These are phyloP conservation scores for Phylloporus sp. DNA, from an alignment of 768 basidiomycete species.

Conservation along the genomic window DNA sequence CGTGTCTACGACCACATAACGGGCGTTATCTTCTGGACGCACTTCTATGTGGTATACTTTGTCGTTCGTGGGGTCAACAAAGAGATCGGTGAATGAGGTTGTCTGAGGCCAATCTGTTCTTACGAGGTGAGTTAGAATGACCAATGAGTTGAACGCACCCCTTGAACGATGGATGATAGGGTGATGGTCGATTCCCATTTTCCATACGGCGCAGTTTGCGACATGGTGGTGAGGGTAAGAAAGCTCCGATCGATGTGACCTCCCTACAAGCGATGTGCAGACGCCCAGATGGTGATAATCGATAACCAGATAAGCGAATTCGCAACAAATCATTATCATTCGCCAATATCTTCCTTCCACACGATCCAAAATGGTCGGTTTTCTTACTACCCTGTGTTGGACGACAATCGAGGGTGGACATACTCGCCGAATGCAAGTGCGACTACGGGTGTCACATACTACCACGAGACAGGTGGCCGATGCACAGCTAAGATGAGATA, in stretches of 20 bases:
- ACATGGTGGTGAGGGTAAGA: slow-evolving; percentile 6
- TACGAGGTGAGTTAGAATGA: not conserved
- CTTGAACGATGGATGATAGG: slow-evolving; percentile 47
- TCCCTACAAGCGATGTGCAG: too few species aligned
- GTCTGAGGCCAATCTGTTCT: slow-evolving; percentile 19
- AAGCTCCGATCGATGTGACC: not conserved
- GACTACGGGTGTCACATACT: too few species aligned
- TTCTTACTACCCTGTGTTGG: too few species aligned
- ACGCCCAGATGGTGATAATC: too few species aligned
- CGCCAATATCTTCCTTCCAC: too few species aligned
- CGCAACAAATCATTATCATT: too few species aligned
- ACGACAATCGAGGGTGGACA: too few species aligned
- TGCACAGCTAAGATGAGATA: too few species aligned
- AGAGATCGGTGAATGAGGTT: slow-evolving; percentile 36
- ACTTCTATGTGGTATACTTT: slow-evolving; percentile 55
- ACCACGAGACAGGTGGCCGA: too few species aligned
- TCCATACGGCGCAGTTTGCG: slow-evolving; percentile 48
- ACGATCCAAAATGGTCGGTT: too few species aligned
- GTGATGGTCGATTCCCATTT: slow-evolving; percentile 60
- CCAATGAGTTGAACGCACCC: slow-evolving; percentile 30
- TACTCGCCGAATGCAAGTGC: too few species aligned
- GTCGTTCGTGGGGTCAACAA: slow-evolving; percentile 49
- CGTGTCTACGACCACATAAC: slow-evolving; percentile 56
- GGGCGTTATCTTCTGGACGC: slow-evolving; percentile 53
- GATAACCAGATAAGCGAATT: too few species aligned